phyloP scores from a whole-genome alignment of 805 yeast species.

The Priceomyces medius region DNA sequence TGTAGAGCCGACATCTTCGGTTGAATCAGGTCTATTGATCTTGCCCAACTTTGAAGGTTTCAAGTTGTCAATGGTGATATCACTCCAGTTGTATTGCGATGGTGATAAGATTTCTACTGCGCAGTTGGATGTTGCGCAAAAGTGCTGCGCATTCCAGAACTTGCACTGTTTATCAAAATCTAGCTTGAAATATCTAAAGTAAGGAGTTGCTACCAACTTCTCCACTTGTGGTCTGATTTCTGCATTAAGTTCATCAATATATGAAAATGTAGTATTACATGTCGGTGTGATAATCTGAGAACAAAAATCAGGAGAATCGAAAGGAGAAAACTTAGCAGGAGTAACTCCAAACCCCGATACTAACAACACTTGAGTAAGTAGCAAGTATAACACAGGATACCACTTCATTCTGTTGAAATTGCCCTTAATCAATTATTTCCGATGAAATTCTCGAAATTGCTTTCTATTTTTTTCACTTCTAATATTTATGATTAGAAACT shows the following conservation, averaged over 20 bases:
- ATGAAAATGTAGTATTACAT: slow-evolving; percentile 46
- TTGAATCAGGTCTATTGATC: slow-evolving; percentile 22
- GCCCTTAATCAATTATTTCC: no score
- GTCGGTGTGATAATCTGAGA: slow-evolving; percentile 44
- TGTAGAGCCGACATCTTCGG: slow-evolving; percentile 11
- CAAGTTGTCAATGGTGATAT: slow-evolving; percentile 56
- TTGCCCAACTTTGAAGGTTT: slow-evolving; percentile 68
- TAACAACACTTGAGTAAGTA: not conserved
- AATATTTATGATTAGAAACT: no score
- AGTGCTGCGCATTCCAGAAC: slow-evolving; percentile 77
- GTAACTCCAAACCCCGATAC: not conserved
- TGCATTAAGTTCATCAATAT: slow-evolving; percentile 38
- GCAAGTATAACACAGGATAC: not conserved
- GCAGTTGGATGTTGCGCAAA: slow-evolving; percentile 84
- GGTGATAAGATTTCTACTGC: slow-evolving; percentile 74
- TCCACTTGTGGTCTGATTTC: slow-evolving; percentile 49
- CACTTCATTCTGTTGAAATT: not conserved
- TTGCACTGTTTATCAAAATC: slow-evolving; percentile 84
- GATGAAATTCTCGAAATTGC: no score
- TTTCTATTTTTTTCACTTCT: no score
- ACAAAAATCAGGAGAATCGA: slow-evolving; percentile 44
- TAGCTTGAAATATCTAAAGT: slow-evolving; percentile 83
- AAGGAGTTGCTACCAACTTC: slow-evolving; percentile 66
- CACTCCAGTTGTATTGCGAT: slow-evolving; percentile 68
- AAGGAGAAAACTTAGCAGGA: slow-evolving; percentile 28